Evolutionary conservation across 768 basidiomycete species (phyloP), one percentile per base, ranked within the genome.

Genomic region (Pholiota microspora): DNA sequence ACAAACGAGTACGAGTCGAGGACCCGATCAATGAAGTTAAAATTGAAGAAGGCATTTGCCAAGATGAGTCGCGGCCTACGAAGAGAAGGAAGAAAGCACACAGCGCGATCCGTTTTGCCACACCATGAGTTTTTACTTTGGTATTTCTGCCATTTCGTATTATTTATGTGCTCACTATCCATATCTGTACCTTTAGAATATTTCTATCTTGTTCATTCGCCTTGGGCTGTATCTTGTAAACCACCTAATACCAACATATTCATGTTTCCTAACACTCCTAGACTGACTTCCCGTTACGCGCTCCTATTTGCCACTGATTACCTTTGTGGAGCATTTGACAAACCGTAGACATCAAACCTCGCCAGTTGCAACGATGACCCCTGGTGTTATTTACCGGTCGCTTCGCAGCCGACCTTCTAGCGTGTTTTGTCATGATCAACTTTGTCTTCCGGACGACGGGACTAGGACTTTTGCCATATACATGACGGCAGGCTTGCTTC

Each of bases 1-100:
- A 51, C 13, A 70, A 69, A 50, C 66, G 64, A 48, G 55, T 69
- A 27, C 64, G 61, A 45, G 45, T 66, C 7, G 65, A 65, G 28
- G 70, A 66, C 42, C 62, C 62, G 46, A 50, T 54, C 53, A 31
- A 23, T 42, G 40, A 42, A 53, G 42, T 55, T 8, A 45, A 23
- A 28, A 36, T 45, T 10, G 23, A 32, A 47, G 34, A 53, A 56
- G 45, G 46, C 28, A n/a, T 44, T 53, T 48, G 46, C 51, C 10
- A 42, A 47, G 44, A 59, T 8, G 46, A 48, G 28, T 34, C 16
- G 28, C 18, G 23, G 46, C 46, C 46, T 18, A 21, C 29, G 12
- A 29, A 29, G 18, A 48, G 59, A 45, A 57, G 60, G 56, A 59
- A 57, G 54, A 56, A 45, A 28, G 23, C 25, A 23, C 24, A 44